Evolutionary conservation across 2,329 filamentous ascomycete species (phyloP).

Genomic region (Claviceps purpurea): DNA sequence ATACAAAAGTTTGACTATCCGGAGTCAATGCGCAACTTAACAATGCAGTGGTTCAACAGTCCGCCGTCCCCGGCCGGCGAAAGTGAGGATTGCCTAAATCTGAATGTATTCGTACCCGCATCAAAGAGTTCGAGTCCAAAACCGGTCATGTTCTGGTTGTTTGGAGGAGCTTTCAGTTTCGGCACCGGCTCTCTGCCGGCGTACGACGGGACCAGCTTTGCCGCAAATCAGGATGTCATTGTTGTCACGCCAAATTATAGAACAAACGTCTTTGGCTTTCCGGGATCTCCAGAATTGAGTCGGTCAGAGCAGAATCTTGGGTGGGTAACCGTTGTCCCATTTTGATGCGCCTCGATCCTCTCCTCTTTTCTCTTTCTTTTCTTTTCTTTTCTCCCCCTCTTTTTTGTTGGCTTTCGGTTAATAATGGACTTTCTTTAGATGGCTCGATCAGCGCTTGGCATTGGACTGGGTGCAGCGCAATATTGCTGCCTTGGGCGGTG

Average conservation of each 20-base stretch:
- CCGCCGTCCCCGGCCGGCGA: background rate
- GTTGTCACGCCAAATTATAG: constrained; percentile 2
- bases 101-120: background rate
- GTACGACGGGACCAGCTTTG: constrained; percentile 3
- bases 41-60: background rate
- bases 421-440: background rate
- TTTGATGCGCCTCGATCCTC: background rate
- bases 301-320: background rate
- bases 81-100: background rate
- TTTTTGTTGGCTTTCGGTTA: too few relatives aligned
- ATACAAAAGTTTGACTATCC: background rate
- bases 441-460: constrained; percentile 38
- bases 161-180: constrained; percentile 1
- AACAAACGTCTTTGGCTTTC: constrained; percentile 2
- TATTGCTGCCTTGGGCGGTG: constrained; percentile 48
- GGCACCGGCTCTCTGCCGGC: background rate
- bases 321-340: background rate
- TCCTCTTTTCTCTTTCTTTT: background rate
- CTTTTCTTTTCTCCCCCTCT: background rate
- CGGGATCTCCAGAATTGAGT: constrained; percentile 1
- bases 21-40: background rate
- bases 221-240: constrained; percentile 1
- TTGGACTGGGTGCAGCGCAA: constrained; percentile 48
- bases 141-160: constrained; percentile 3
- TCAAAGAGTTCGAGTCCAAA: background rate